phyloP scores from a whole-genome alignment of 139 green algal species.

The Auxenochlorella pyrenoidosa region DNA sequence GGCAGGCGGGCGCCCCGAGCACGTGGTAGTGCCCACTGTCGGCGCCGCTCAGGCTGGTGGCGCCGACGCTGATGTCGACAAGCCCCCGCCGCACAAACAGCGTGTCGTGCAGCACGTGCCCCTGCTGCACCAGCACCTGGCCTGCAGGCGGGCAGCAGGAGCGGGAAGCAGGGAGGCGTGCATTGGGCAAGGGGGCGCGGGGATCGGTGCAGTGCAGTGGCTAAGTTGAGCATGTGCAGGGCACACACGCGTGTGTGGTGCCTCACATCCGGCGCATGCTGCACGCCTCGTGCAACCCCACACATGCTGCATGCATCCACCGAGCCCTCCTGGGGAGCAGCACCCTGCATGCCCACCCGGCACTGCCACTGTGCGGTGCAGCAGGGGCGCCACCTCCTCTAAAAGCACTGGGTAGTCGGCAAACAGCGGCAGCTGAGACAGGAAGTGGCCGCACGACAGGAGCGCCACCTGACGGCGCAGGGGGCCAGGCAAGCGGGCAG shows the following conservation, averaged over 20 bases:
- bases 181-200: neutral
- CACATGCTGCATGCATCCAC: too few relatives aligned
- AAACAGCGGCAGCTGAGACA: slow-evolving; percentile 8
- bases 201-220: neutral
- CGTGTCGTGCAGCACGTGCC: neutral
- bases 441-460: neutral
- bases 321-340: too few relatives aligned
- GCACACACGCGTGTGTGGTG: too few relatives aligned
- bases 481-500: neutral
- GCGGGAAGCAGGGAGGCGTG: too few relatives aligned
- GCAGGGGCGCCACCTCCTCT: slow-evolving; percentile 5
- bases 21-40: too few relatives aligned
- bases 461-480: neutral
- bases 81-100: neutral
- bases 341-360: neutral
- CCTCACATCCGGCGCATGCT: neutral
- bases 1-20: neutral
- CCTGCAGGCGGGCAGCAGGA: neutral
- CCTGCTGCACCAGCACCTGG: slow-evolving; percentile 6
- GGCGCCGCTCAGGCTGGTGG: too few relatives aligned
- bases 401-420: neutral
- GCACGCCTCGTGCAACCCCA: too few relatives aligned
- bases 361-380: neutral
- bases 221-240: too few relatives aligned
- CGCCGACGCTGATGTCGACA: neutral